phyloP scores from a whole-genome alignment of 805 yeast species.

The Candida nanaspora region DNA sequence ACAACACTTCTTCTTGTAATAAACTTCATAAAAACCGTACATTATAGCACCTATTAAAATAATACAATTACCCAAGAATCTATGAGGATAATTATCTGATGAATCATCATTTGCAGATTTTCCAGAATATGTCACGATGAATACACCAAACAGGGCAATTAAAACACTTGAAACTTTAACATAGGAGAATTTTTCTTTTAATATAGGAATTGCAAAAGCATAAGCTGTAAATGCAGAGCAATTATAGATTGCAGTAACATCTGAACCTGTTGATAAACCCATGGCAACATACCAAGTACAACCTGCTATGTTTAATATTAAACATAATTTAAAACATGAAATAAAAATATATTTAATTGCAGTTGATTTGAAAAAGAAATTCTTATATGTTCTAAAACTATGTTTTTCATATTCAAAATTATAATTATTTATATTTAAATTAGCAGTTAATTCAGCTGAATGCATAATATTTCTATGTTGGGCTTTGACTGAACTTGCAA shows the following conservation, averaged over 20 bases:
- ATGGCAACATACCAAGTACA: conserved; percentile 83
- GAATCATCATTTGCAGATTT: conserved; percentile 13
- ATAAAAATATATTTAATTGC: conserved; percentile 41
- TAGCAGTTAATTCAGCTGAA: conserved; percentile 27
- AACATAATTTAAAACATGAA: conserved; percentile 38
- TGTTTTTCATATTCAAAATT: conserved; percentile 23
- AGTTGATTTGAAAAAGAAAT: conserved; percentile 32
- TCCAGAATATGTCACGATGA: conserved; percentile 69
- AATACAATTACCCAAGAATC: conserved; percentile 62
- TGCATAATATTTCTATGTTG: conserved; percentile 36
- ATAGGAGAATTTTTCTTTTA: conserved; percentile 58
- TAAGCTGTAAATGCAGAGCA: conserved; percentile 87
- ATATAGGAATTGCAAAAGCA: conserved; percentile 70
- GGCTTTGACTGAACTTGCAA: conserved; percentile 30
- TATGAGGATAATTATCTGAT: conserved; percentile 39
- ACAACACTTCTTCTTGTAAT: conserved; percentile 69
- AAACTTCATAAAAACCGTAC: conserved; percentile 78
- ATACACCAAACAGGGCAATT: conserved; percentile 68
- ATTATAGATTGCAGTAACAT: conserved; percentile 85
- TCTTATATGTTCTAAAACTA: conserved; percentile 16
- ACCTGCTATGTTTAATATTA: conserved; percentile 68
- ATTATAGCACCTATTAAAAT: conserved; percentile 69
- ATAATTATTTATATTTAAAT: conserved; percentile 21
- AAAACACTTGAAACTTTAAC: conserved; percentile 61
- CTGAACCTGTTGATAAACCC: conserved; percentile 72